A percentile compares a stretch with the other conserved stretches of the same genome.
Evolutionary conservation across 495 filamentous ascomycete species (phyloP).

Genomic region (Chaetomidium leptoderma): DNA sequence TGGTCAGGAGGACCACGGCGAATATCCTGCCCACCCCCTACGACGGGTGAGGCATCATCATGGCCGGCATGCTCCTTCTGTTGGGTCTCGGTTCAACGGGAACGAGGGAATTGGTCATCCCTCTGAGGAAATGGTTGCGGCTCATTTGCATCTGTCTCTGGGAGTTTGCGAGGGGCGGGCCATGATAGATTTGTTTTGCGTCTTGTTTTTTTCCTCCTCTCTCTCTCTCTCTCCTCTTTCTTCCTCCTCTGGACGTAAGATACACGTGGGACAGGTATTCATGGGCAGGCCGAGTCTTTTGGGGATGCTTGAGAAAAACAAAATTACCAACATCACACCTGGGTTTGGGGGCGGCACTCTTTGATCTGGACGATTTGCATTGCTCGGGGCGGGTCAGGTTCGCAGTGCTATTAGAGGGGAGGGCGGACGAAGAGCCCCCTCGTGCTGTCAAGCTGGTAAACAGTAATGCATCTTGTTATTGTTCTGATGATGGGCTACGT

Average conservation of each 20-base stretch:
- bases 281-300: conserved; percentile 12
- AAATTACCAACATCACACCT: not conserved
- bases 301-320: conserved; percentile 2
- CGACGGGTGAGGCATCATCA: not conserved
- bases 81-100: not conserved
- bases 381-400: not conserved
- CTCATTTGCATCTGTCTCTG: conserved; percentile 14
- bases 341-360: conserved; percentile 3
- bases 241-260: not conserved
- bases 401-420: not conserved
- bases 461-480: conserved; percentile 4
- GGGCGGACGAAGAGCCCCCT: not conserved
- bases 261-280: conserved; percentile 9
- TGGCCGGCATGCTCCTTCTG: not conserved
- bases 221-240: not conserved
- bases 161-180: conserved; percentile 11
- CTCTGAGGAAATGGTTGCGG: not conserved
- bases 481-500: not conserved
- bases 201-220: not conserved
- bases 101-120: conserved; percentile 2
- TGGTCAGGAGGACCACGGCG: not conserved
- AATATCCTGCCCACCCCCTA: too few relatives aligned
- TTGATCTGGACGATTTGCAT: conserved; percentile 2
- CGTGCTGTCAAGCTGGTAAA: not conserved
- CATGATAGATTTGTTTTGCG: conserved; percentile 14